These are phyloP conservation scores for grape (Vitis vinifera) DNA, from an alignment of 164 flowering plant genomes.

Conservation along the genomic window ASM3070453v1 NC_081812.1:13073501-13074000, in stretches of 20 bases:
- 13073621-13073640: conserved; percentile 70
- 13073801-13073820: conserved; percentile 6
- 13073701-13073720: conserved; percentile 92
- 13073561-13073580: conserved; percentile 78
- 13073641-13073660: conserved; percentile 85
- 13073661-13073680: conserved; percentile 84
- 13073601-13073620: conserved; percentile 84
- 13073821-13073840: too few relatives aligned
- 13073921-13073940: too few relatives aligned
- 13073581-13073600: conserved; percentile 76
- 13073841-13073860: too few relatives aligned
- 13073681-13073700: conserved; percentile 69
- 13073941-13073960: too few relatives aligned
- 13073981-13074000: too few relatives aligned
- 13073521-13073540: not conserved
- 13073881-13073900: too few relatives aligned
- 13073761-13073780: conserved; percentile 47
- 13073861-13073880: too few relatives aligned
- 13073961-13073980: too few relatives aligned
- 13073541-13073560: conserved; percentile 41
- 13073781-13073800: conserved; percentile 12
- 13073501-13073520: not conserved
- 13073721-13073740: conserved; percentile 97
- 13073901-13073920: too few relatives aligned
- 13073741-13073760: conserved; percentile 78